Percentiles rank a stretch among this genome's conserved stretches.
These are phyloP conservation scores for Lactarius sp. DNA, from an alignment of 768 basidiomycete genomes.

Conservation along the genomic window DNA sequence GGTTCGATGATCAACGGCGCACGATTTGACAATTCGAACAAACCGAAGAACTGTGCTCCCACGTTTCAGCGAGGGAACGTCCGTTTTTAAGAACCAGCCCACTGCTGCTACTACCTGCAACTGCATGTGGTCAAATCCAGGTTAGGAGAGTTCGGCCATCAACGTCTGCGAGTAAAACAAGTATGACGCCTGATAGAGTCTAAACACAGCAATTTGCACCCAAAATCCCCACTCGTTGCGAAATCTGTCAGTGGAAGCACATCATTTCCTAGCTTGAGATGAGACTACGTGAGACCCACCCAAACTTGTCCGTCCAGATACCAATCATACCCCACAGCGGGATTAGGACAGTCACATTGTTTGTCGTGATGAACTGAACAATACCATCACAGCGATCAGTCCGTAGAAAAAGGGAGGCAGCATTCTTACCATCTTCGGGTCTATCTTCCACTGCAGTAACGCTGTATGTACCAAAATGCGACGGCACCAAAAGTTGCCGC, in stretches of 20 bases:
- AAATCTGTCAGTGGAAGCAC: constrained; percentile 39
- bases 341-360: constrained; percentile 69
- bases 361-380: constrained; percentile 65
- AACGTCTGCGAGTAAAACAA: constrained; percentile 83
- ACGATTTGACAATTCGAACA: constrained; percentile 73
- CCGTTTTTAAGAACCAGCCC: neutral
- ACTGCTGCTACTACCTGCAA: constrained; percentile 28
- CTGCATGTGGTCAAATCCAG: constrained; percentile 77
- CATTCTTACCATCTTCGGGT: constrained; percentile 71
- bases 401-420: constrained; percentile 10
- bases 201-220: constrained; percentile 75
- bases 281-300: constrained; percentile 40
- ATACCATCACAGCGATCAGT: neutral
- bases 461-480: constrained; percentile 81
- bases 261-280: neutral
- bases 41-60: constrained; percentile 63
- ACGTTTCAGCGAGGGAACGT: neutral
- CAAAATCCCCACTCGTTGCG: constrained; percentile 87
- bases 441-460: constrained; percentile 58
- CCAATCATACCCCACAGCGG: constrained; percentile 86
- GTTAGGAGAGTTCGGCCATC: constrained; percentile 86
- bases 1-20: constrained; percentile 82
- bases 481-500: constrained; percentile 66
- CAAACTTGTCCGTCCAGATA: constrained; percentile 71
- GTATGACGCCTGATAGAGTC: constrained; percentile 84